Percentiles rank a stretch among this genome's conserved stretches.
Conservation (phyloP, 768 basidiomycete species). For the Kwoniella europaea region DNA sequence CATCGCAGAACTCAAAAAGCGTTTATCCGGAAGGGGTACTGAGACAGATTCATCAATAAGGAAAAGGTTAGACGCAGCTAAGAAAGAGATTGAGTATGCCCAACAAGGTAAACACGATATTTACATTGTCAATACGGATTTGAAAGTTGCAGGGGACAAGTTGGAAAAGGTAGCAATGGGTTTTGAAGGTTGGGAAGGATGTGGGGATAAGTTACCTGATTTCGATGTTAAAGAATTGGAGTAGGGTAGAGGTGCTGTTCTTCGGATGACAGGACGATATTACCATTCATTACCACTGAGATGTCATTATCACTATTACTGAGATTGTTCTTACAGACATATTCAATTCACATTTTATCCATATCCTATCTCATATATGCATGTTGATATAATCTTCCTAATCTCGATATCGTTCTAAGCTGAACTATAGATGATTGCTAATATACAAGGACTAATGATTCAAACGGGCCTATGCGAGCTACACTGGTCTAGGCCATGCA, state of each 20-base stretch:
- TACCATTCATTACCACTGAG: too few relatives aligned
- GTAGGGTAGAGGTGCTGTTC: background rate
- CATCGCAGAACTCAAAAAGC: conserved; percentile 69
- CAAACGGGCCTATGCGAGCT: background rate
- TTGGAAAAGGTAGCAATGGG: conserved; percentile 79
- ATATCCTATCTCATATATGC: background rate
- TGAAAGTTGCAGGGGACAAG: conserved; percentile 78
- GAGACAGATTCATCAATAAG: conserved; percentile 75
- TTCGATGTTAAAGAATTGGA: conserved; percentile 52
- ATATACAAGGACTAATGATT: background rate
- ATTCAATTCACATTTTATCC: background rate
- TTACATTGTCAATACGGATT: conserved; percentile 86
- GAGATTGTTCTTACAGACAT: background rate
- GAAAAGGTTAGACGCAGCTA: conserved; percentile 76
- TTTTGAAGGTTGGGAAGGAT: conserved; percentile 67
- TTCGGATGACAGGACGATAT: too few relatives aligned
- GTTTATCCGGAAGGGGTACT: conserved; percentile 80
- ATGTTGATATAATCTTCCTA: conserved; percentile 5
- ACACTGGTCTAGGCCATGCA: conserved; percentile 24
- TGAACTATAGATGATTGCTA: background rate
- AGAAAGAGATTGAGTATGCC: conserved; percentile 82
- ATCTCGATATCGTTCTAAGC: background rate
- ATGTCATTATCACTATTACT: background rate
- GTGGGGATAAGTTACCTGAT: conserved; percentile 70
- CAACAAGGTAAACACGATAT: conserved; percentile 76